Evolutionary conservation across 2,329 filamentous ascomycete genomes (phyloP).

Genomic region (Exophiala xenobiotica): DNA sequence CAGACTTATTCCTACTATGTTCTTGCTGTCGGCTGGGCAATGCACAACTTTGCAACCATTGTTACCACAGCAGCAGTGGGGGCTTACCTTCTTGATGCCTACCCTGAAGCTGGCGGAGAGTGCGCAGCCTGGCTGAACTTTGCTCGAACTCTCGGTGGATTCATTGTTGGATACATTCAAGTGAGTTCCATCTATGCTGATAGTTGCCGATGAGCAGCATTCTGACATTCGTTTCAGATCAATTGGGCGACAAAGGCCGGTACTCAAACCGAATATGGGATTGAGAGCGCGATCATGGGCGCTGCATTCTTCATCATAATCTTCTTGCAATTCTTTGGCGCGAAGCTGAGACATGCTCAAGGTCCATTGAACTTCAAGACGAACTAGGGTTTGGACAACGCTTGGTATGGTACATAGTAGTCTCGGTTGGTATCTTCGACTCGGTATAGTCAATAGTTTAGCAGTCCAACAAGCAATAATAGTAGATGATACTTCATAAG

Average conservation of each 20-base stretch:
- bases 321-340: constrained; percentile 39
- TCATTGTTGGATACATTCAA: constrained; percentile 40
- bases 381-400: constrained; percentile 8
- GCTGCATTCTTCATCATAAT: constrained; percentile 38
- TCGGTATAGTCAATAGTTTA: not conserved
- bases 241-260: constrained; percentile 49
- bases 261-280: constrained; percentile 44
- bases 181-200: not conserved
- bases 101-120: constrained; percentile 53
- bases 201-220: not conserved
- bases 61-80: constrained; percentile 52
- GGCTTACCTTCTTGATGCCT: constrained; percentile 54
- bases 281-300: constrained; percentile 45
- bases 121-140: constrained; percentile 54
- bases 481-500: not conserved
- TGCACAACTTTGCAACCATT: constrained; percentile 57
- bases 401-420: not conserved
- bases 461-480: not conserved
- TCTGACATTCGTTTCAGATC: constrained; percentile 38
- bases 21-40: constrained; percentile 48
- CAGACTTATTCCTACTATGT: constrained; percentile 45
- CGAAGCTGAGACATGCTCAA: constrained; percentile 37
- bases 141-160: constrained; percentile 46
- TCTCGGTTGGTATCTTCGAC: not conserved
- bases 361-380: constrained; percentile 38